Conservation (phyloP, 1,284 basidiomycete species). For the Ceratobasidium sp. region DNA sequence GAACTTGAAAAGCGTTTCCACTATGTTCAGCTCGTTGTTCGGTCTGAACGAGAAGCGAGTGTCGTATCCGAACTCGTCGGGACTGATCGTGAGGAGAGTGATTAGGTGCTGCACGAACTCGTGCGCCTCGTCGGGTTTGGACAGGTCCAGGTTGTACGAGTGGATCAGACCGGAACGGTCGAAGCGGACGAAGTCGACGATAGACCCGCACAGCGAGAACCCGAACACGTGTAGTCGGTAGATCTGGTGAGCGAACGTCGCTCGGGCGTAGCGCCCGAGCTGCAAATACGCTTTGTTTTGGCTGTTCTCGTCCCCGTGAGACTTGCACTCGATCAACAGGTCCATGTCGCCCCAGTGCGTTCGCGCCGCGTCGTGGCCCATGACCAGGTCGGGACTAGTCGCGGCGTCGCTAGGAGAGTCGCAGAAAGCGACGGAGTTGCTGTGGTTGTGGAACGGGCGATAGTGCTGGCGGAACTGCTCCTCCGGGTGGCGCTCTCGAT, state of each 20-base stretch:
- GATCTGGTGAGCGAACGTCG: slow-evolving; percentile 24
- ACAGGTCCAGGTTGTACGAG: slow-evolving; percentile 1
- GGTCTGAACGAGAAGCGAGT: too few species aligned
- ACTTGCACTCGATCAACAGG: slow-evolving; percentile 28
- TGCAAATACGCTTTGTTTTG: slow-evolving; percentile 17
- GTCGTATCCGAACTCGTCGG: too few species aligned
- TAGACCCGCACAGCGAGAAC: slow-evolving; percentile 1
- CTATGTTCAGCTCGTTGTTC: too few species aligned
- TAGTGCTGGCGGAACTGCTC: neutral
- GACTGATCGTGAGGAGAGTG: too few species aligned
- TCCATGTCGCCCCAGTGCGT: slow-evolving; percentile 33
- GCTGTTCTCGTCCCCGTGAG: neutral
- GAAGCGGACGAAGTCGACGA: slow-evolving; percentile 7
- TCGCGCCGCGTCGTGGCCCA: neutral
- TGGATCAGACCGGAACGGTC: slow-evolving; percentile 14
- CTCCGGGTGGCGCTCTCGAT: neutral
- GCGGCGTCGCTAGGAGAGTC: slow-evolving; percentile 7
- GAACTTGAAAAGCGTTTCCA: too few species aligned
- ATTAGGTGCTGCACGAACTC: neutral
- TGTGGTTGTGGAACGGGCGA: neutral
- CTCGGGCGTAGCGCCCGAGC: slow-evolving; percentile 24
- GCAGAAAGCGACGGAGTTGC: neutral
- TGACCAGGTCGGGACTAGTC: slow-evolving; percentile 7
- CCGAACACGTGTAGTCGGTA: neutral
- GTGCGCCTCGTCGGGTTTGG: neutral